Base-by-base conservation (phyloP, 441 rosid species). In the Adansonia grandidieri region DNA sequence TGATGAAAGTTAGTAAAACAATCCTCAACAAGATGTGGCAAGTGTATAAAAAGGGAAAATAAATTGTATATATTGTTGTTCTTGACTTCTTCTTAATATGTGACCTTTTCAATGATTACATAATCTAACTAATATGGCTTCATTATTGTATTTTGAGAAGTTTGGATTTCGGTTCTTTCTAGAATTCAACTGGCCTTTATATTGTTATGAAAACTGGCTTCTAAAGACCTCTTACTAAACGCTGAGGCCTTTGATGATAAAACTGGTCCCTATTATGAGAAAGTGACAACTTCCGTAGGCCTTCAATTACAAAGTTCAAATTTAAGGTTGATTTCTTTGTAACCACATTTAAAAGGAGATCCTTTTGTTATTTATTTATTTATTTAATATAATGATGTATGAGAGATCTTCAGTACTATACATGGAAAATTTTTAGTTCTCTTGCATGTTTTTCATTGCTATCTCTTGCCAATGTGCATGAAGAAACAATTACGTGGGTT, bases 391-490 rank as follows among this genome's bases (percentile, higher is more conserved):
- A 32, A 6, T 72, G 44, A 17, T 56, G 50, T 19, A 9, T 73
- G 76, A 56, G 20, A 74, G 22, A 74, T 60, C 44, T 74, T 45
- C 20, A 60, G 44, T 58, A 74, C 45, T 20, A 22, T 44, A 45
- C 40, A 13, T 6, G 57, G 67, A 74, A 1, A 2, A n/a, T 61
- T 57, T 71, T 71, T 28, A 37, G 11, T 20, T 58, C 40, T 58
- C 8, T 60, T 42, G 75, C 10, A 11, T 57, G 11, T 9, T 73
- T 73, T 60, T 11, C 42, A 57, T 42, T 40, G 24, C 48, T 37
- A 75, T 45, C 63, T 51, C 37, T 63, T 76, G 69, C 63, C 28
- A 11, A 11, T 73, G 48, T 63, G 61, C 13, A 48, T 75, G 64
- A 72, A 72, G 63, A 3, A 72, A n/a, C 48, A 54, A 56, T 72